Base-by-base conservation (phyloP, 495 filamentous ascomycete species). In the Pyrenula aspistea region DNA sequence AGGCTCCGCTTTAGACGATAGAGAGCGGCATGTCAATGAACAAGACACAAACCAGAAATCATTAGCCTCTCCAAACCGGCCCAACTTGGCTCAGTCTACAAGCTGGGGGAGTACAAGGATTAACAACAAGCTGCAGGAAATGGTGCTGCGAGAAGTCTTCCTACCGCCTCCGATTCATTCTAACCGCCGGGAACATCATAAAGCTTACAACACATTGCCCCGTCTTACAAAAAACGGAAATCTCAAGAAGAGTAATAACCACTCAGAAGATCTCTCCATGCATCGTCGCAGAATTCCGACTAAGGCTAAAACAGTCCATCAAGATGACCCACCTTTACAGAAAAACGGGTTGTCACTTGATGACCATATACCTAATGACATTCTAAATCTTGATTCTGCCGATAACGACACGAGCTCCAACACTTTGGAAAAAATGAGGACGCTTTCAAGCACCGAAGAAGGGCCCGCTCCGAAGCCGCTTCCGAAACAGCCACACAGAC, bases 91-190 rank as follows among this genome's bases (percentile, higher is more conserved):
- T 31, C 69, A 73, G 49, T 52, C 50, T 52, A 52, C 50, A 52
- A 52, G 88, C 67, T 96, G 90, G 94, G 93, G 93, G 12, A 89
- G 90, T n/a, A 98, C 93, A 1, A 92, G 83, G 20, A 87, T 97
- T 21, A 98, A 98, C 64, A 85, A 83, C 56, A 83, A 83, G 58
- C 71, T 98, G 20, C 83, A 91, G 51, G 91, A 95, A 62, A 87
- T 96, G 65, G 92, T 98, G 20, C 83, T 98, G 55, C 84, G 91
- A 56, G 93, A 97, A 65, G 93, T 95, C 0, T 98, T 98, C 68
- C 77, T 87, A 48, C 89, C 89, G 25, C 85, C 91, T 54, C 82
- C 86, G 1, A 85, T 95, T 55, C 82, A 86, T 65, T 80, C 76
- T 49, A 81, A 83, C 57, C 74, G 77, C 25, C 76, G 80, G 48